Conservation (phyloP, 2,329 filamentous ascomycete species). For the Botrytis deweyae region DNA sequence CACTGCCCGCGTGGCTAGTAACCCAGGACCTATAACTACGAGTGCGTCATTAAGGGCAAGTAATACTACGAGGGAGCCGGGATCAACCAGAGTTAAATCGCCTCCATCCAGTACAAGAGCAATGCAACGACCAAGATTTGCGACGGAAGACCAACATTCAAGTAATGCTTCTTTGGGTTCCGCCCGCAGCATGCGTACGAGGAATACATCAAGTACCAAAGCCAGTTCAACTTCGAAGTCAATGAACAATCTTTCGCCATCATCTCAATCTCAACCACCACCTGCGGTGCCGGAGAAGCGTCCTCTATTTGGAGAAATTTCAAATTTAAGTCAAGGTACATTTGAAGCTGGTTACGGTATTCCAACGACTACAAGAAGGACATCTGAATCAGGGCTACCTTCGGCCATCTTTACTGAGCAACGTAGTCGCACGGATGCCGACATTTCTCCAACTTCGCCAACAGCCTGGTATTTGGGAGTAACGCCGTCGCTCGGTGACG, state of each 20-base stretch:
- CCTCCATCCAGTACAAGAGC: conserved; percentile 29
- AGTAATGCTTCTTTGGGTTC: conserved; percentile 59
- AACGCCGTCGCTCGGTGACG: conserved; percentile 45
- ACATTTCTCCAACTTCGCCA: conserved; percentile 61
- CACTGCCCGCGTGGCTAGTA: conserved; percentile 35
- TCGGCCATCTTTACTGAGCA: conserved; percentile 48
- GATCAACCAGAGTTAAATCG: conserved; percentile 27
- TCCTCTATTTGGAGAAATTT: conserved; percentile 74
- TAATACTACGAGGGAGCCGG: conserved; percentile 28
- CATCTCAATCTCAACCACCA: conserved; percentile 34
- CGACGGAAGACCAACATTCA: conserved; percentile 52
- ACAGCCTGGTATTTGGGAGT: conserved; percentile 62
- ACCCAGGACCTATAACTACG: conserved; percentile 22
- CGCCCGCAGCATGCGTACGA: conserved; percentile 57
- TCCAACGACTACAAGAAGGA: conserved; percentile 54
- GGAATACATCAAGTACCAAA: conserved; percentile 39
- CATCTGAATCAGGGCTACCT: conserved; percentile 69
- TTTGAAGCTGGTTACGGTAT: conserved; percentile 61
- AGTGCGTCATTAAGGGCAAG: conserved; percentile 27
- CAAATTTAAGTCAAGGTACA: conserved; percentile 56
- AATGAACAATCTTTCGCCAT: conserved; percentile 45
- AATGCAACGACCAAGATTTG: conserved; percentile 48
- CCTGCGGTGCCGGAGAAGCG: conserved; percentile 43
- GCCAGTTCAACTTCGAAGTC: conserved; percentile 46
- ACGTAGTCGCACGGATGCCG: conserved; percentile 56